Evolutionary conservation across 1,139 yeast species (phyloP).

Genomic region (Yarrowia galli): DNA sequence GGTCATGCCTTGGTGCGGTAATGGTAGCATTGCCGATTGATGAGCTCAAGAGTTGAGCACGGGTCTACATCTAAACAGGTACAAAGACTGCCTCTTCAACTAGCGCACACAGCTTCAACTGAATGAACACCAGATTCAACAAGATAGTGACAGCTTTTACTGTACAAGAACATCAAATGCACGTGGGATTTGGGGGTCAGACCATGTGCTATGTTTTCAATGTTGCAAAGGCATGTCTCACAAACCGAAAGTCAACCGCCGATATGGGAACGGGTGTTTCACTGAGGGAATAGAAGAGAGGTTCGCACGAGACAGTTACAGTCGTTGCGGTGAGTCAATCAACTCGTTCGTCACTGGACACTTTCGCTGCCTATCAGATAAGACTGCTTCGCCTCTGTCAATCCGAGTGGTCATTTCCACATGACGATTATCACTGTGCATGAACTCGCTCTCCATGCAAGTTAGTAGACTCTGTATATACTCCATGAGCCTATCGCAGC

Average conservation of each 20-base stretch:
- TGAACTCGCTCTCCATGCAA: background rate
- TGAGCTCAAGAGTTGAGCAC: too few species aligned
- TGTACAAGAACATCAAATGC: background rate
- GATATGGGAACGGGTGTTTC: background rate
- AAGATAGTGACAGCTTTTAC: too few species aligned
- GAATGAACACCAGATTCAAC: too few species aligned
- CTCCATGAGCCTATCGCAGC: background rate
- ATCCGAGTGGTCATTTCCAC: background rate
- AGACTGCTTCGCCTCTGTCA: constrained; percentile 10
- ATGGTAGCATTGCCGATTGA: too few species aligned
- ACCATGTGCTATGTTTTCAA: constrained; percentile 5
- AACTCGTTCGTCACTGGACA: background rate
- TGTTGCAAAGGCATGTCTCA: constrained; percentile 8
- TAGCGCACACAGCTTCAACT: too few species aligned
- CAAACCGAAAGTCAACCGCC: background rate
- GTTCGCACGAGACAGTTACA: background rate
- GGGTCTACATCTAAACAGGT: too few species aligned
- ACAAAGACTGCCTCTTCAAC: too few species aligned
- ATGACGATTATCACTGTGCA: constrained; percentile 8
- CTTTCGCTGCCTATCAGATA: background rate
- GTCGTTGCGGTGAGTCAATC: background rate
- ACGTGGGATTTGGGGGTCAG: background rate
- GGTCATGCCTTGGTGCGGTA: background rate
- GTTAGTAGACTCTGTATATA: constrained; percentile 10
- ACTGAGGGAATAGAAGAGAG: constrained; percentile 1